phyloP scores from a whole-genome alignment of 345 rosid species.

The Citrus maxima region DNA sequence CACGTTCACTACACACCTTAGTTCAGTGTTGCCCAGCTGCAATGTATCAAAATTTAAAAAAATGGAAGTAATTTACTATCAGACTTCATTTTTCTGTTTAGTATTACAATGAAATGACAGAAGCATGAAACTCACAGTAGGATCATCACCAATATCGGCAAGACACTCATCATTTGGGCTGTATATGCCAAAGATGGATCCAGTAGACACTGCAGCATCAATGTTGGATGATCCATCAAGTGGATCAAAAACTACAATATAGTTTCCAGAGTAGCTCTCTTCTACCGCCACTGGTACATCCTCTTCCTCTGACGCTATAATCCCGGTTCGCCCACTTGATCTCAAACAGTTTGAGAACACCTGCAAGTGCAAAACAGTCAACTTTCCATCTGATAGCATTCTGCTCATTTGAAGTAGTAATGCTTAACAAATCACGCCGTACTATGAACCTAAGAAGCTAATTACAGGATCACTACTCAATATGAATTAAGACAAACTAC shows the following conservation, averaged over 20 bases:
- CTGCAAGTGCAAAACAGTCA: constrained; percentile 34
- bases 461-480: no score
- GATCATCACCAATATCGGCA: constrained; percentile 56
- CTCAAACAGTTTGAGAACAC: constrained; percentile 91
- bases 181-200: constrained; percentile 91
- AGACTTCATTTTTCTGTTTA: no score
- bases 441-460: no score
- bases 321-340: constrained; percentile 93
- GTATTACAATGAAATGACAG: not conserved
- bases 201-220: constrained; percentile 94
- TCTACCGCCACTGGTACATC: constrained; percentile 97
- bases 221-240: constrained; percentile 97
- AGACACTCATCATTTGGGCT: constrained; percentile 94
- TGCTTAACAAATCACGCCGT: no score
- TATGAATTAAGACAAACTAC: no score
- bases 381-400: not conserved
- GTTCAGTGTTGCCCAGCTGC: constrained; percentile 59
- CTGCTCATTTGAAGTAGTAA: no score
- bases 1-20: constrained; percentile 75
- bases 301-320: constrained; percentile 95
- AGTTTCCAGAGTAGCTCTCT: constrained; percentile 93
- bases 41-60: not conserved
- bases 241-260: constrained; percentile 86
- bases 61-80: not conserved
- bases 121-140: constrained; percentile 36